Base-by-base conservation (phyloP, 2,329 filamentous ascomycete species). In the Pestalotiopsis sp. region DNA sequence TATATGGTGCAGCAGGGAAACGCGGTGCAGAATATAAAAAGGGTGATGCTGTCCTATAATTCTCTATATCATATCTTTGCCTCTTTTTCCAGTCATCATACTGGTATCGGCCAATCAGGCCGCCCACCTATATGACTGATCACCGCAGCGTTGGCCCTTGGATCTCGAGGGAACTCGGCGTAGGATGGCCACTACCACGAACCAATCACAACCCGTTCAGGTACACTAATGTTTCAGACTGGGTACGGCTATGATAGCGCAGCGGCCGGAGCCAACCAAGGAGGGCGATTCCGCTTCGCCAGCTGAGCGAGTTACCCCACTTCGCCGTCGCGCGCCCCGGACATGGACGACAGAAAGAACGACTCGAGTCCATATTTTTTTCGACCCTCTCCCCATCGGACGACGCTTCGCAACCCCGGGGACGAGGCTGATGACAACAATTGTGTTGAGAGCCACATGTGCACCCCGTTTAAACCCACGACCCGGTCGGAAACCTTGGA, bases 171-270 rank as follows among this genome's bases (percentile, higher is more conserved):
- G 31, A 36, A 36, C 31, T 36, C 31, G 31, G 6, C 6, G 7
- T 36, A 36, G 31, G 31, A 36, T 36, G 31, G 31, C 31, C 31
- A 36, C 31, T 1, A 9, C 31, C 31, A 36, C 7, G 31, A 36
- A 52, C 41, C 12, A 17, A 45, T 14, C 41, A 45, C 41, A 4
- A 45, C 7, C 31, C 41, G 41, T 45, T 4, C 13, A 14, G 12
- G 41, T 45, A 4, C 20, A 20, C 59, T 62, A 40, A 62, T 20
- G 59, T 62, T 62, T 62, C 59, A 62, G 59, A 40, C 27, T 40
- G 45, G 45, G 45, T n/a, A 52, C 17, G 17, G 17, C 45, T 9
- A 20, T 14, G 20, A 52, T 52, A 52, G 45, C 20, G 45, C 45
- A 52, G 23, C 45, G 45, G 45, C 45, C 45, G 45, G 45, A 52